phyloP scores from a whole-genome alignment of 495 filamentous ascomycete species.

The Apiosordaria backusii region DNA sequence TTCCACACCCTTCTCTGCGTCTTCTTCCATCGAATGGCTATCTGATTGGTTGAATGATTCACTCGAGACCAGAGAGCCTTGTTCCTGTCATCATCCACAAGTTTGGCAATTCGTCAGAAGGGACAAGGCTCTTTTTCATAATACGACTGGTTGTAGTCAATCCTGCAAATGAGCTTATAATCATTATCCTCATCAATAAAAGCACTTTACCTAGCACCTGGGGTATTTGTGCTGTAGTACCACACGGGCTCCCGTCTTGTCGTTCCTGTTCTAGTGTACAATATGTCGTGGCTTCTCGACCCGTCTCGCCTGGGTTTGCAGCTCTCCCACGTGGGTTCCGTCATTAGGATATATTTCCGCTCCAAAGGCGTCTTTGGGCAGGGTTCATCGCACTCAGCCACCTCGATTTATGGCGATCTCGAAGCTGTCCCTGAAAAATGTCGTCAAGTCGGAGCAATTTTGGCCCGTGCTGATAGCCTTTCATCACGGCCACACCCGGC shows the following conservation, averaged over 20 bases:
- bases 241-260: not conserved
- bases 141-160: too few species aligned
- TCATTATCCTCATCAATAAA: not conserved
- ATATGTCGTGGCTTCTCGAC: not conserved
- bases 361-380: not conserved
- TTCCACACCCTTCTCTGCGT: not conserved
- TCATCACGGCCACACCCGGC: not conserved
- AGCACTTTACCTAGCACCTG: not conserved
- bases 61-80: not conserved
- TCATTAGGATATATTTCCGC: not conserved
- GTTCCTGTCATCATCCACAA: not conserved
- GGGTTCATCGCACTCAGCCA: constrained; percentile 13
- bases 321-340: not conserved
- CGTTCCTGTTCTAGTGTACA: not conserved
- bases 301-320: not conserved
- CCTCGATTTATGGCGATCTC: constrained; percentile 7
- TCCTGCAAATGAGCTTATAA: not conserved
- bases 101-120: not conserved
- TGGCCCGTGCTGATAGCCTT: constrained; percentile 22
- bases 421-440: not conserved
- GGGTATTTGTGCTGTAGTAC: too few species aligned
- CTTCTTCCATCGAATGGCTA: not conserved
- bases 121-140: too few species aligned
- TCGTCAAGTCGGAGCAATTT: constrained; percentile 15
- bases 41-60: not conserved